Evolutionary conservation across 495 filamentous ascomycete genomes (phyloP).

Genomic region (Baudoinia panamericana): DNA sequence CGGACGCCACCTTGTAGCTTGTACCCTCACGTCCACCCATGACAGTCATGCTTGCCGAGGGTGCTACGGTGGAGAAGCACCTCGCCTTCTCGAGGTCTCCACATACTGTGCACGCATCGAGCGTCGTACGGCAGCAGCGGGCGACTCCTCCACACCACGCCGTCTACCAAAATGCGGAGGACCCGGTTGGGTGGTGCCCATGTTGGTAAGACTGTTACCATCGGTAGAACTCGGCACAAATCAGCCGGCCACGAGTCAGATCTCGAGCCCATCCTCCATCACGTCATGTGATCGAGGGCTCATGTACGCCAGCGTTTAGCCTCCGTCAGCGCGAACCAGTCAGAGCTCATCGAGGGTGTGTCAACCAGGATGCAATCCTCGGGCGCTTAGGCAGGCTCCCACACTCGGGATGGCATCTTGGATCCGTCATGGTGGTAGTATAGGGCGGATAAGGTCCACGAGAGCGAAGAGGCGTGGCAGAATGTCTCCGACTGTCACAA

Average conservation of each 20-base stretch:
- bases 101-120: too few species aligned
- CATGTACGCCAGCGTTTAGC: not conserved
- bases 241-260: too few species aligned
- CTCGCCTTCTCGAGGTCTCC: too few species aligned
- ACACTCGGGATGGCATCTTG: not conserved
- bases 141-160: too few species aligned
- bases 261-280: not conserved
- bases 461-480: not conserved
- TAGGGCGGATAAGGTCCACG: not conserved
- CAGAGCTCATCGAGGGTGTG: slow-evolving; percentile 3
- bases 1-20: too few species aligned
- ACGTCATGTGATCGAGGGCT: slow-evolving; percentile 3
- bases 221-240: not conserved
- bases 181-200: not conserved
- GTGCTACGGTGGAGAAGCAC: too few species aligned
- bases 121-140: too few species aligned
- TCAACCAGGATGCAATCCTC: slow-evolving; percentile 1
- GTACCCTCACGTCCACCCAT: too few species aligned
- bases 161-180: too few species aligned
- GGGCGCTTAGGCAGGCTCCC: slow-evolving; percentile 1
- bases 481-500: too few species aligned
- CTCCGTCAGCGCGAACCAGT: slow-evolving; percentile 1
- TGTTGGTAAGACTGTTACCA: not conserved
- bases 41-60: too few species aligned
- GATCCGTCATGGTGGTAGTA: not conserved